Evolutionary conservation across 306 rosid species (phyloP), one percentile per base, ranked within the genome.

Genomic region (Bauhinia variegata): DNA sequence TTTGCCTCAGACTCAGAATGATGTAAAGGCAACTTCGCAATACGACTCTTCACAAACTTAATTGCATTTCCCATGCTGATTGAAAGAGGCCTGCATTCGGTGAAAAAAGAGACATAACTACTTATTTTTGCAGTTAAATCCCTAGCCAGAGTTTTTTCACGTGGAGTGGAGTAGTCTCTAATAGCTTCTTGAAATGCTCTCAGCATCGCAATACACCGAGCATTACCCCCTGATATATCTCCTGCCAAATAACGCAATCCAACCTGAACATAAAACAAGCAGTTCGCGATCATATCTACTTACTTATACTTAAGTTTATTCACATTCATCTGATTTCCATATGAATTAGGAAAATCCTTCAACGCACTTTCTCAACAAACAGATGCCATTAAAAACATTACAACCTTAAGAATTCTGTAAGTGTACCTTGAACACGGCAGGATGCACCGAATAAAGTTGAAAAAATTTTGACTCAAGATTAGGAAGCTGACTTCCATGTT

Each of bases 1-100:
- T 91, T 92, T 62, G 95, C 92, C 67, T 89, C 96, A 41, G 86
- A 81, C 65, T 92, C 95, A 4, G 83, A 79, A 44, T 80, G 79
- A 65, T 54, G 83, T 49, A 78, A 31, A 5, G 95, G 79, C 74
- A 91, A 65, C 18, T 84, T 84, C 47, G 87, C 82, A 68, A 87
- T 77, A 44, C 80, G 79, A 44, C 80, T 83, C 79, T 92, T 89
- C 44, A 92, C 50, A 82, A 83, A 89, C 76, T 86, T 80, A 55
- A 92, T 80, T 38, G 95, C 90, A 80, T 92, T 92, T 49, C 97
- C 95, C 97, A 92, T 89, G 81, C 96, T 83, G 38, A 89, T 67
- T 38, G 97, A 92, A 65, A 92, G 84, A 9, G 96, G 96, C 63
- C 97, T 83, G 77, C 96, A 92, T 73, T 92, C 92, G 11, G 64